Evolutionary conservation across 2,329 filamentous ascomycete genomes (phyloP), one percentile per base, ranked within the genome.

Genomic region (Hymenoscyphus occultus): DNA sequence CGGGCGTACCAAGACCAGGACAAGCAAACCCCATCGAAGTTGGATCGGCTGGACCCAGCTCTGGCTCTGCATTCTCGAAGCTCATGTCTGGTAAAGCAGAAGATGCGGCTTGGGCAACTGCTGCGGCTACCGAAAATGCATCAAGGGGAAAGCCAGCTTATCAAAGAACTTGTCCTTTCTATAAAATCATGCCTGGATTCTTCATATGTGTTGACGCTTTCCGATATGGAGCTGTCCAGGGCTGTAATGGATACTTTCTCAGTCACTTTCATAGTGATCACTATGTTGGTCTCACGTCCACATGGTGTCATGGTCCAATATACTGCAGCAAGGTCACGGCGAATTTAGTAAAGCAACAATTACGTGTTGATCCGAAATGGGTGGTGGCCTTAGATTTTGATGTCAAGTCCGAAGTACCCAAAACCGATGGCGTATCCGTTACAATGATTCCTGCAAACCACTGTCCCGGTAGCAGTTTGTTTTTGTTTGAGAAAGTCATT

Each of bases 221-320:
- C 74, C 88, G 94, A 22, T 99, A 98, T 74, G 95, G 95, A 1
- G 92, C 93, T 3, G 92, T 99, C 0, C 85, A 96, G 74, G 93
- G 92, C 0, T 97, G 93, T 76, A 90, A 91, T 62, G 95, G 94
- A 1, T 99, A 99, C 75, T 99, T 99, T 71, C 83, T 99, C 12
- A 97, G 93, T 72, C 95, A 99, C 75, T 99, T 98, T 71, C 95
- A 99, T 77, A 97, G 93, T 73, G 95, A 99, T 75, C 95, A 99
- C 75, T 99, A 99, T 72, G 88, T 97, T 40, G 95, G 95, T 1
- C 80, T 99, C 12, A 95, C 92, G 12, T 87, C 90, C 7, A 92
- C 84, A 39, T 99, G 95, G 95, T 86, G 82, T 48, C 93, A 99
- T 75, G 95, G 95, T 0, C 94, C 93, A 0, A 98, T 99, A 59